Evolutionary conservation across 805 yeast genomes (phyloP), one percentile per base, ranked within the genome.

Genomic region (Pichia pseudocactophila): DNA sequence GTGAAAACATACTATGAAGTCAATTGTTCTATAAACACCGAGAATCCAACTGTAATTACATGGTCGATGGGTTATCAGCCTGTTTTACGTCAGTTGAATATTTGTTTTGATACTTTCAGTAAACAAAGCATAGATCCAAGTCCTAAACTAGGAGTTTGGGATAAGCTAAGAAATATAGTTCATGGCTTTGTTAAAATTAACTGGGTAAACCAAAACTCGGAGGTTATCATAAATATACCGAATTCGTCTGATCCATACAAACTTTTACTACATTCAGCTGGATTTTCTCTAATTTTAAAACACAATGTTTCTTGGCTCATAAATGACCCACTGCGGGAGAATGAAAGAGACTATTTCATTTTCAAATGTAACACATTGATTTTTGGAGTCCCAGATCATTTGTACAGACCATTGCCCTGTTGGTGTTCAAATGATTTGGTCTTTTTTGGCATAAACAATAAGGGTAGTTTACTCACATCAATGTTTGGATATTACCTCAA

Each of bases 111-210:
- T 52, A 78, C 81, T 36, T 85, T 89, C 56, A 78, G 94, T 1
- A 89, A 90, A 58, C 95, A 96, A 0, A 95, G 94, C 0, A 63
- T 83, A 13, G 97, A 89, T 58, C 89, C 89, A 0, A 85, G 96
- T 2, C 73, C 76, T 3, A 82, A 82, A 51, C 63, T 87, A 12
- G 97, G 97, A 0, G 80, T 88, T 51, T 89, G 97, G 97, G 97
- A 89, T 61, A 90, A 88, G 57, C 61, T 87, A 22, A 65, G 96
- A 39, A 70, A 79, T 25, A 68, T 82, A 13, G 64, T 87, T 51
- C 97, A 89, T 63, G 95, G 95, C 0, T 71, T 75, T 16, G 20
- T 50, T 7, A 61, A 59, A 2, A 68, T 87, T 42, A 55, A 62
- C 13, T 73, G 84, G 70, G 61, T 62, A 2, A 59, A 73, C 18